Evolutionary conservation across 495 filamentous ascomycete species (phyloP), one percentile per base, ranked within the genome.

Genomic region (Parachaetomium inaequale): DNA sequence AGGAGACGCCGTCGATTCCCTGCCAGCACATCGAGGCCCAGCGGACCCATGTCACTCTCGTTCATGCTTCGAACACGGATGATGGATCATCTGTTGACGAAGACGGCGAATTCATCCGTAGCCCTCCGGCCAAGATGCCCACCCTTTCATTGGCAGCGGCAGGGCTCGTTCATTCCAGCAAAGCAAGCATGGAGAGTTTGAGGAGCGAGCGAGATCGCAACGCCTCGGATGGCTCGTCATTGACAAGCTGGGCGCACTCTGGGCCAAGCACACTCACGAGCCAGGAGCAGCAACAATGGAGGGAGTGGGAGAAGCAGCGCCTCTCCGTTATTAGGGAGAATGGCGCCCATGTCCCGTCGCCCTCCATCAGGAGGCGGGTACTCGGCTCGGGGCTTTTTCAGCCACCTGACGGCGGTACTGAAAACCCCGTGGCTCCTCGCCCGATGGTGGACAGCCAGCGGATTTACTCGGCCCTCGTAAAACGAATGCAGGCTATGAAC

Each of bases 161-260:
- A 0, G 71, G 78, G 38, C 63, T 79, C 55, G 65, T 79, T 38
- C 72, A 65, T 36, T 82, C 79, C 14, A 74, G 72, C 23, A 67
- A 76, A 59, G 82, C 81, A 17, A 87, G 84, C 59, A 64, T 85
- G 17, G 76, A 80, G 40, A 84, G 79, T 54, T 67, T 77, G 8
- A 72, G 70, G 61, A 87, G 81, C 65, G 79, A 75, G 29, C 46
- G 72, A 70, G 55, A 83, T 72, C 63, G 66, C 15, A 73, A 74
- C 54, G 57, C 80, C 11, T 79, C 75, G 25, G 82, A 84, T 26
- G 82, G 83, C 19, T 82, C 75, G 53, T 91, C 89, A 17, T 82
- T 92, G 42, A 92, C 88, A 15, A 93, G 90, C 69, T 92, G 89
- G 90, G 81, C 83, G 5, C 81, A 87, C 65, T 93, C 81, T 6